Base-by-base conservation (phyloP, 768 basidiomycete genomes). In the Lepiota brunneoincarnata region DNA sequence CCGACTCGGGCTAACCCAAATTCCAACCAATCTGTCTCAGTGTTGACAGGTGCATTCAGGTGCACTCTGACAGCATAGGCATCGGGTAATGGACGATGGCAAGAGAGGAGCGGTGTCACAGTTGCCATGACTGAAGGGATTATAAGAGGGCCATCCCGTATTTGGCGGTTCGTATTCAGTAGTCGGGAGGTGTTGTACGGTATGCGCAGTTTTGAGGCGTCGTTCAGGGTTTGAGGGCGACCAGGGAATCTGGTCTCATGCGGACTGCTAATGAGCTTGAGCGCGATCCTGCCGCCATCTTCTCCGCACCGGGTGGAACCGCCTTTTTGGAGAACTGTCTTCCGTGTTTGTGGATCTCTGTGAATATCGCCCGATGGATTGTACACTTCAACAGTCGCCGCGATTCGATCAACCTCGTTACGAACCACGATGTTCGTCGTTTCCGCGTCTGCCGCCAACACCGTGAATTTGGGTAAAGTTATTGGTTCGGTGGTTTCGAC, bases 21-120 rank as follows among this genome's bases (percentile, higher is more conserved):
- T 64, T 90, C 88, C 17, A 91, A 71, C 83, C 82, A 87, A 47
- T 85, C 86, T n/a, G 81, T 78, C 51, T 81, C 81, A n/a, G 72
- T 63, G 31, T 83, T 76, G 12, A 74, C 67, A 17, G 86, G 86
- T 7, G 81, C 79, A 39, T 80, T 79, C 21, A 89, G 65, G 49
- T 58, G 67, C 17, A 87, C 59, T 21, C 79, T 76, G 43, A 89
- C 86, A 17, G 80, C 84, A 59, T 90, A 87, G 34, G 75, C 74
- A 35, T 72, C 67, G 10, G 78, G 74, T 18, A 72, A 61, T 31
- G 54, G 53, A 36, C 61, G 56, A 24, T 58, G 60, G 28, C 63
- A 64, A 40, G 64, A 59, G 15, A 69, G 61, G 42, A 89, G 72
- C 10, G 79, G 80, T 6, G 81, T 87, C 55, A 87, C 78, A 4